These are phyloP conservation scores for Boletus reticulatus DNA, from an alignment of 768 basidiomycete genomes.

Conservation along the genomic window DNA sequence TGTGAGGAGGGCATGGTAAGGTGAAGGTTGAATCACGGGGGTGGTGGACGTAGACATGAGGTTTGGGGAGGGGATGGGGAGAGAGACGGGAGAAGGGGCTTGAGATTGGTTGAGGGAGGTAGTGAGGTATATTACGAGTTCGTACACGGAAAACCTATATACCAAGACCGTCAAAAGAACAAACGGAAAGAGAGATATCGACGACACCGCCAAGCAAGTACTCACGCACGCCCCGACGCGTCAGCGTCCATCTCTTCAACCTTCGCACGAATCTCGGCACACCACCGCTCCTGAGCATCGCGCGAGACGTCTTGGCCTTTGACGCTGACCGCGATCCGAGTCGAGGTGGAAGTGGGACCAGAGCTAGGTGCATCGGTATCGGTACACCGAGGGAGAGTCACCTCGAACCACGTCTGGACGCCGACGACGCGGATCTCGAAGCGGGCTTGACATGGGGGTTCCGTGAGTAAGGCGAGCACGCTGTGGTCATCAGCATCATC, in stretches of 20 bases:
- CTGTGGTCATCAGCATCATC: background rate
- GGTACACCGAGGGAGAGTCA: slow-evolving; percentile 20
- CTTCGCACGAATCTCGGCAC: slow-evolving; percentile 37
- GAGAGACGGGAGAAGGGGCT: background rate
- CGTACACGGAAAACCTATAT: slow-evolving; percentile 57
- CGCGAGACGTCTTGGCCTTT: slow-evolving; percentile 48
- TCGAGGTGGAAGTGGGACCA: background rate
- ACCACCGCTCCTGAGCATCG: slow-evolving; percentile 50
- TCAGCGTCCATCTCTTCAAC: slow-evolving; percentile 31
- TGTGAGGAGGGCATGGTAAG: slow-evolving; percentile 62
- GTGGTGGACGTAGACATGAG: background rate
- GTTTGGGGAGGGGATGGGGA: background rate
- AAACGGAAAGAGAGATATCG: background rate
- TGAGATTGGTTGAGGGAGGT: slow-evolving; percentile 49
- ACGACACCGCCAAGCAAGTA: background rate
- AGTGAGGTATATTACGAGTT: slow-evolving; percentile 55
- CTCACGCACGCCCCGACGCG: slow-evolving; percentile 23
- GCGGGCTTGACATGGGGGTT: slow-evolving; percentile 24
- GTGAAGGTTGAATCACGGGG: background rate
- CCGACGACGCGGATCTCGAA: slow-evolving; percentile 35
- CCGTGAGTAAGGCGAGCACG: background rate
- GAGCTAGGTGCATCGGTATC: slow-evolving; percentile 1
- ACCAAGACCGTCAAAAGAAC: background rate
- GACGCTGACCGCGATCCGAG: slow-evolving; percentile 31
- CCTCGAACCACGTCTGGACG: slow-evolving; percentile 38